A percentile compares a stretch with the other conserved stretches of the same genome.
Conservation (phyloP, 495 filamentous ascomycete species). For the Baudoinia panamericana region DNA sequence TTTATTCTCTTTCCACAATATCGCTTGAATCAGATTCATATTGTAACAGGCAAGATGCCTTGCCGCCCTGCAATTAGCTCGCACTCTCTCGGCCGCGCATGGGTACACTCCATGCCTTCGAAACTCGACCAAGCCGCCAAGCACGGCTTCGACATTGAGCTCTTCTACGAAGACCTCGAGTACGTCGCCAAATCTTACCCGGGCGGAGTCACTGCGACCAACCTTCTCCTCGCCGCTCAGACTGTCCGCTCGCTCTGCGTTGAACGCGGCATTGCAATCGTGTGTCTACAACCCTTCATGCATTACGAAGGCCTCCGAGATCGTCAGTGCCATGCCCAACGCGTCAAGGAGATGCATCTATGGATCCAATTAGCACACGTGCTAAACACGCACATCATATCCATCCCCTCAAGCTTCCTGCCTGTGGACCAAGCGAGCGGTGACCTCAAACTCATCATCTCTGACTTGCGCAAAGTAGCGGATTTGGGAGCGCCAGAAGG, state of each 20-base stretch:
- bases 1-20: no score
- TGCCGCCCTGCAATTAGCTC: slow-evolving; percentile 36
- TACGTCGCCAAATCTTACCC: slow-evolving; percentile 37
- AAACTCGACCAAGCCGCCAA: slow-evolving; percentile 54
- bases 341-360: slow-evolving; percentile 48
- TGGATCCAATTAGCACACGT: slow-evolving; percentile 57
- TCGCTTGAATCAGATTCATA: no score
- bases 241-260: slow-evolving; percentile 44
- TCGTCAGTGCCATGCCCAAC: slow-evolving; percentile 42
- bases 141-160: slow-evolving; percentile 57
- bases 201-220: slow-evolving; percentile 26
- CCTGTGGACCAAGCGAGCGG: slow-evolving; percentile 42
- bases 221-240: slow-evolving; percentile 46
- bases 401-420: slow-evolving; percentile 62
- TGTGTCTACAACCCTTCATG: slow-evolving; percentile 67
- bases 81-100: slow-evolving; percentile 60
- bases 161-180: slow-evolving; percentile 69
- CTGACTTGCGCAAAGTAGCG: slow-evolving; percentile 51
- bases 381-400: slow-evolving; percentile 56
- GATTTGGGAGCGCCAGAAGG: slow-evolving; percentile 48
- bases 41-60: slow-evolving; percentile 20
- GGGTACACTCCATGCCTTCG: slow-evolving; percentile 44
- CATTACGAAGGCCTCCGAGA: slow-evolving; percentile 67
- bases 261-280: slow-evolving; percentile 44
- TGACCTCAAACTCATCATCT: slow-evolving; percentile 45